Base-by-base conservation (phyloP, 2,329 filamentous ascomycete species). In the Xenoacremonium recifei region DNA sequence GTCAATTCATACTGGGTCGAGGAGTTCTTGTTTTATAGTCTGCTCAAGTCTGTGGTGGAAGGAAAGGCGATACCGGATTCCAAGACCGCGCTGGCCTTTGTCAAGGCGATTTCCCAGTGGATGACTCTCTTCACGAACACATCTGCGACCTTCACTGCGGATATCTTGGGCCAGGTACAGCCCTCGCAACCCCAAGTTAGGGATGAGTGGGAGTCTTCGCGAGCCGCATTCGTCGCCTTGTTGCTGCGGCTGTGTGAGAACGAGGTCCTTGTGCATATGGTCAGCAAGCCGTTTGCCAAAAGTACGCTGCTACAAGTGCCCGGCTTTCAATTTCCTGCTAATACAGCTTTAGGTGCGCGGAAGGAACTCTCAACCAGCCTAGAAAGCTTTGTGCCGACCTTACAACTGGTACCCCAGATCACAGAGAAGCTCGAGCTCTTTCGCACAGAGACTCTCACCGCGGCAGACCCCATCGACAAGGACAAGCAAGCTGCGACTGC, bases 21-120 rank as follows among this genome's bases (percentile, higher is more conserved):
- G 62, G 96, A 96, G 68, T 84, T 93, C 37, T 88, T 97, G 66
- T 85, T 96, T 59, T 95, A 96, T 64, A 84, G 91, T 4, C 89
- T 99, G 37, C 89, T 89, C 3, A 96, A 95, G 66, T 87, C 85
- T 0, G 90, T 97, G 37, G 85, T 74, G 2, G 69, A 77, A 35
- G 77, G 73, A 0, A 64, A 59, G 1, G 72, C 70, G 2, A 76
- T 81, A 35, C 65, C 60, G 42, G 68, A 67, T 18, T 56, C 64
- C 13, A 61, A 69, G 20, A 71, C 76, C n/a, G 77, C 74, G 0
- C 52, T 81, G 7, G 67, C 73, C 16, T 61, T 81, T 27, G 69
- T 75, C 18, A 64, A 65, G 39, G 61, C 75, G 32, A 70, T 80
- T 42, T 75, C 75, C 16, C 69, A 69, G 49, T 85, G 80, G 79